phyloP scores from a whole-genome alignment of 78 protist species.

The Tieghemostelium lacteum region DNA sequence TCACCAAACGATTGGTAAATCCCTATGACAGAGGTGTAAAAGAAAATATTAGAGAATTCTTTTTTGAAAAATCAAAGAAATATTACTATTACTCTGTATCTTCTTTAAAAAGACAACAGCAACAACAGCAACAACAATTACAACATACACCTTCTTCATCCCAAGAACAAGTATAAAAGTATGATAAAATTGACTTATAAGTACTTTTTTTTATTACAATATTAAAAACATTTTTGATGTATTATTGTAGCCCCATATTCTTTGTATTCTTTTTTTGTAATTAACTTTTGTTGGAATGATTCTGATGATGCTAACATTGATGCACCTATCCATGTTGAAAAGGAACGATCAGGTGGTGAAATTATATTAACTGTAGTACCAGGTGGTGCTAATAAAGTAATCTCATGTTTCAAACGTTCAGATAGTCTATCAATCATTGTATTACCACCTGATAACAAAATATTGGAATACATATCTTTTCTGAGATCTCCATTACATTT shows the following conservation, averaged over 20 bases:
- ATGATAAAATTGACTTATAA: neutral
- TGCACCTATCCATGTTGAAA: slow-evolving; percentile 91
- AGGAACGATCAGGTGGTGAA: slow-evolving; percentile 87
- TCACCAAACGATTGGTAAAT: neutral
- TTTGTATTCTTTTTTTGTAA: slow-evolving; percentile 83
- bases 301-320: slow-evolving; percentile 84
- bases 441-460: slow-evolving; percentile 90
- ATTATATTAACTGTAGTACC: slow-evolving; percentile 41
- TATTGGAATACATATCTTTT: slow-evolving; percentile 61
- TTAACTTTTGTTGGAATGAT: slow-evolving; percentile 84
- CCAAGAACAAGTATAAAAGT: neutral
- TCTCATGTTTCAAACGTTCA: slow-evolving; percentile 69
- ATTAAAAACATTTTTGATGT: neutral
- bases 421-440: slow-evolving; percentile 83
- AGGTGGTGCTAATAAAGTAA: slow-evolving; percentile 68
- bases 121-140: neutral
- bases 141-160: neutral
- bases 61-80: slow-evolving; percentile 45
- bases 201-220: neutral
- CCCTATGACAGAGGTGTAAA: slow-evolving; percentile 33
- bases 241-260: slow-evolving; percentile 34
- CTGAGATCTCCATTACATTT: slow-evolving; percentile 82
- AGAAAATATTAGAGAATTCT: slow-evolving; percentile 46
- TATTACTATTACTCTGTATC: neutral
- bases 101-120: neutral